Evolutionary conservation across 2,329 filamentous ascomycete genomes (phyloP).

Genomic region (Fonsecaea nubica): DNA sequence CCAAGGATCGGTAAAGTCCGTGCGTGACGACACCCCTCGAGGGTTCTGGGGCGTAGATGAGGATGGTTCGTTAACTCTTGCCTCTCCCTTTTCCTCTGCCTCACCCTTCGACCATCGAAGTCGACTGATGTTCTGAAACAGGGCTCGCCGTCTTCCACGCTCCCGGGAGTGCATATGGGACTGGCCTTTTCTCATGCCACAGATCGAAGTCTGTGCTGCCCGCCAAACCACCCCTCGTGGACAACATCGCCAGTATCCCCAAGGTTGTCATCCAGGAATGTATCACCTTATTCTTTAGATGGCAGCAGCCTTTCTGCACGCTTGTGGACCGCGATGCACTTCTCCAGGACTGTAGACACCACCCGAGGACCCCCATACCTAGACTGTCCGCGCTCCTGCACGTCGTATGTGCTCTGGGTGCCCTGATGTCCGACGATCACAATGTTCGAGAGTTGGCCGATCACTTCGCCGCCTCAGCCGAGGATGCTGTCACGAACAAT

Average conservation of each 20-base stretch:
- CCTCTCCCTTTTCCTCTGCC: no score
- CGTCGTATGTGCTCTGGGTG: slow-evolving; percentile 18
- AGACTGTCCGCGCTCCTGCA: slow-evolving; percentile 10
- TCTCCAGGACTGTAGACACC: not conserved
- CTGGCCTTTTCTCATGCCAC: slow-evolving; percentile 8
- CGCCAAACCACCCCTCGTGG: not conserved
- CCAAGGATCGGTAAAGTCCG: not conserved
- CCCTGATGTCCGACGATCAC: slow-evolving; percentile 23
- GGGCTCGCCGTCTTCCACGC: slow-evolving; percentile 16
- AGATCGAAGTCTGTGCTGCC: not conserved
- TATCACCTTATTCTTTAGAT: slow-evolving; percentile 21
- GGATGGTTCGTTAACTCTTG: not conserved
- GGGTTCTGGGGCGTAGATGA: slow-evolving; percentile 11
- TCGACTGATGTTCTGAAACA: slow-evolving; percentile 1
- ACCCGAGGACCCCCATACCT: not conserved
- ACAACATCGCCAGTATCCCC: slow-evolving; percentile 5
- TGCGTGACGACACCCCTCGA: not conserved
- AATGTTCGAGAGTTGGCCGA: slow-evolving; percentile 15
- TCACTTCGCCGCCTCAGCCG: slow-evolving; percentile 10
- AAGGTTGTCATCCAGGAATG: slow-evolving; percentile 16
- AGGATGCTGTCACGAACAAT: not conserved
- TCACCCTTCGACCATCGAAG: not conserved
- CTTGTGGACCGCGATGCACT: slow-evolving; percentile 15
- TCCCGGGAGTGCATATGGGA: slow-evolving; percentile 20
- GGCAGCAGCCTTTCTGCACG: slow-evolving; percentile 18